phyloP scores from a whole-genome alignment of 1,139 yeast genomes.

The Suhomyces taliae region DNA sequence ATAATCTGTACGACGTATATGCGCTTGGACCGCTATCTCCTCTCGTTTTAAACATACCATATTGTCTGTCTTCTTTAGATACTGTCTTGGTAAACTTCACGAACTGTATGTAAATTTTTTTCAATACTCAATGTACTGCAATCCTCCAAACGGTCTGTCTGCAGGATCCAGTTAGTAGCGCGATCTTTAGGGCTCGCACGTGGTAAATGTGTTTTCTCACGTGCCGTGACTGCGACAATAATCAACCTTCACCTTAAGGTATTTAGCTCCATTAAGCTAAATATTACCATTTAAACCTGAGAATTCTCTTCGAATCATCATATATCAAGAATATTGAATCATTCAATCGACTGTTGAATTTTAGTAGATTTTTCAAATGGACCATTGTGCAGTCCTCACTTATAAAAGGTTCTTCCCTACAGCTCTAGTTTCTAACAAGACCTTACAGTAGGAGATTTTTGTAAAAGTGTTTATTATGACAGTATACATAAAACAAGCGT shows the following conservation, averaged over 20 bases:
- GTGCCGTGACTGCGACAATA: conserved; percentile 8
- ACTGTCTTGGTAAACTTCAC: conserved; percentile 10
- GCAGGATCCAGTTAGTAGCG: conserved; percentile 3
- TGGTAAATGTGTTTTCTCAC: neutral
- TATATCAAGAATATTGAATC: too few species aligned
- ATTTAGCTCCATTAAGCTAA: too few species aligned
- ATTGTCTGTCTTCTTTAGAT: conserved; percentile 11
- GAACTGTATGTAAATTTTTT: conserved; percentile 9
- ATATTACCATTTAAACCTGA: too few species aligned
- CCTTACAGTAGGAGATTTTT: neutral
- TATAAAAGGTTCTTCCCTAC: neutral
- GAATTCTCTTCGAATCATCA: too few species aligned
- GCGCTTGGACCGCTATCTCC: neutral
- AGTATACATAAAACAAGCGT: conserved; percentile 1
- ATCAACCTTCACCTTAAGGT: too few species aligned
- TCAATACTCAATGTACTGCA: conserved; percentile 4
- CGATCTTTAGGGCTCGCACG: conserved; percentile 2
- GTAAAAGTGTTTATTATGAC: neutral
- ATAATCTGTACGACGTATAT: neutral
- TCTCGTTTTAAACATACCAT: conserved; percentile 9
- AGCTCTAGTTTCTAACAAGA: neutral
- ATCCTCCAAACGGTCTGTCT: conserved; percentile 1
- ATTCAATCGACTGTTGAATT: too few species aligned
- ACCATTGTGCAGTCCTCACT: neutral
- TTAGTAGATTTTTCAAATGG: neutral